phyloP scores from a whole-genome alignment of 345 rosid genomes.

The Rhodamnia argentea region DNA sequence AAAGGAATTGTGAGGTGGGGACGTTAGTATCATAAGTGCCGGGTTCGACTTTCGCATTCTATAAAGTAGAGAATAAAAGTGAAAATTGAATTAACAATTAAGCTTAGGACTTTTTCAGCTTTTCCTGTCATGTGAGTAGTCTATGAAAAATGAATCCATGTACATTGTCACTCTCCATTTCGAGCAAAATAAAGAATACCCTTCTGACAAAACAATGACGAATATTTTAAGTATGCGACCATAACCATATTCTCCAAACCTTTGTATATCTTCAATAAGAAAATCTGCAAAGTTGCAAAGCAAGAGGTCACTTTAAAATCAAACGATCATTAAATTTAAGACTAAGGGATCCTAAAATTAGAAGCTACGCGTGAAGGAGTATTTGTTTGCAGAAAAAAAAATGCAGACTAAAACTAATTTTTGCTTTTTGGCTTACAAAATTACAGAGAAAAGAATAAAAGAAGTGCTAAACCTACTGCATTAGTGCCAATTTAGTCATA shows the following conservation, averaged over 20 bases:
- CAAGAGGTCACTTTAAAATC: not conserved
- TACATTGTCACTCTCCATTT: no score
- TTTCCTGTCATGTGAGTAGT: no score
- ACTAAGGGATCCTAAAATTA: not conserved
- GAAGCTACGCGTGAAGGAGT: not conserved
- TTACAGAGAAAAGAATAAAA: not conserved
- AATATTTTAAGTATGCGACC: not conserved
- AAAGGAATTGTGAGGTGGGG: no score
- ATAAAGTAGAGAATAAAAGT: no score
- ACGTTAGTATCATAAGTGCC: no score
- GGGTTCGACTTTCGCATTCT: fast-evolving
- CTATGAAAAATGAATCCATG: no score
- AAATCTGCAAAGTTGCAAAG: not conserved
- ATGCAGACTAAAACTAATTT: not conserved
- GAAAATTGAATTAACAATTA: no score
- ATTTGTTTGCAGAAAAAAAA: not conserved
- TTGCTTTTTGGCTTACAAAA: not conserved
- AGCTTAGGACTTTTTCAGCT: no score
- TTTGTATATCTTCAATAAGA: not conserved
- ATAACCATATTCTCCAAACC: not conserved
- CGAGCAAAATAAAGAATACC: not conserved
- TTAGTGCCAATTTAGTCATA: no score
- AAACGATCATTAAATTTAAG: not conserved
- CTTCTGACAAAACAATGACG: not conserved
- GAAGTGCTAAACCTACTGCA: no score